Evolutionary conservation across 768 basidiomycete genomes (phyloP).

Genomic region (Tricholomella constricta): DNA sequence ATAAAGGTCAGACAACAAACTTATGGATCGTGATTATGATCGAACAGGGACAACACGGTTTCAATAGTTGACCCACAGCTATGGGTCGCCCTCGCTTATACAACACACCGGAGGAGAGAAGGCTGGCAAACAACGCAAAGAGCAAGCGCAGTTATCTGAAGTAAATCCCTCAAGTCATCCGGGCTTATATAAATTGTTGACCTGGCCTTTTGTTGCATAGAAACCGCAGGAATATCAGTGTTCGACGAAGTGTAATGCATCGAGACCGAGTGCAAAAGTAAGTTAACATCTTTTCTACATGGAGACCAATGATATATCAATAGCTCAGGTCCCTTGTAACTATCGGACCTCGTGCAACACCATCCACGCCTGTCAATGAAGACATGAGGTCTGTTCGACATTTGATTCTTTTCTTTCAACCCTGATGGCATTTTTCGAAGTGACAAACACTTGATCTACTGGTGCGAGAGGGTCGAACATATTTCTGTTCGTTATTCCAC

Average conservation of each 20-base stretch:
- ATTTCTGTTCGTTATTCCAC: neutral
- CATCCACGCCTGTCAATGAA: too few relatives aligned
- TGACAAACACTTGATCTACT: neutral
- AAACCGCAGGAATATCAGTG: neutral
- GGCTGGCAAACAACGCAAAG: neutral
- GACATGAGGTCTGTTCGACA: neutral
- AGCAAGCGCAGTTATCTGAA: neutral
- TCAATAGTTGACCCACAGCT: neutral
- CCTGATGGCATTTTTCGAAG: neutral
- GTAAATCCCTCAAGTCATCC: neutral
- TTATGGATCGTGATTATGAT: neutral
- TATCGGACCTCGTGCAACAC: too few relatives aligned
- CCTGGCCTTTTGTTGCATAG: neutral
- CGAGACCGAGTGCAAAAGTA: neutral
- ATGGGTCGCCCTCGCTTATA: neutral
- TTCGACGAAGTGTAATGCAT: neutral
- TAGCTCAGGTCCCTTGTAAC: too few relatives aligned
- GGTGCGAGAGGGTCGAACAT: neutral
- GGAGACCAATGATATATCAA: too few relatives aligned
- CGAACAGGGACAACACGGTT: too few relatives aligned
- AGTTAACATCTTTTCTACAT: neutral
- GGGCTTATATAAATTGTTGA: too few relatives aligned
- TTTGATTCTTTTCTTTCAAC: neutral
- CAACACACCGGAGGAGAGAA: neutral
- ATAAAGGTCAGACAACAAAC: neutral